Base-by-base conservation (phyloP, 768 basidiomycete genomes). In the Fomitopsis pulvina region DNA sequence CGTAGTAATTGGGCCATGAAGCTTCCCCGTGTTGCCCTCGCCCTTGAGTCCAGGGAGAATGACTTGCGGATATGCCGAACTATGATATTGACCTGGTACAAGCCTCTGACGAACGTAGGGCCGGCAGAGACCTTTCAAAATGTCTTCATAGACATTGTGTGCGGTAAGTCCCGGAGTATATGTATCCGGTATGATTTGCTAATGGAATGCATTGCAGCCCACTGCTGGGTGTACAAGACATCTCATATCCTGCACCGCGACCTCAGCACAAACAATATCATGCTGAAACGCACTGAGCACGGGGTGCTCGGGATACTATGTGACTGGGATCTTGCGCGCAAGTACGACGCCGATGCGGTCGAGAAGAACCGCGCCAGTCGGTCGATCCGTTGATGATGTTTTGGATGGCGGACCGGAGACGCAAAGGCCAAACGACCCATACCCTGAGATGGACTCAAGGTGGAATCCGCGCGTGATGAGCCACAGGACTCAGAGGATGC, bases 221-320 rank as follows among this genome's bases (percentile, higher is more conserved):
- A 51, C 40, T 32, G 27, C 34, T 51, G 50, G 43, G 50, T 38
- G 8, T 46, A 26, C 22, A 22, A 14, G 45, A 38, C 32, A 18
- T 24, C 41, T 9, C 14, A 21, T 8, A 28, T 51, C 16, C 45
- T 51, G 6, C 50, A 51, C 25, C 45, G 29, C 10, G 45, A 51
- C 40, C 26, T 51, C 18, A 45, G 50, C 34, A 4, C 26, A 18
- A 29, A 29, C 29, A 51, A 47, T 26, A 39, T 51, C 45, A 51
- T 47, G 50, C 26, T 51, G 18, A 20, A 22, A 16, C 22, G n/a
- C 5, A 29, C n/a, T 5, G 25, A 24, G 14, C 12, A 21, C 14
- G 7, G 25, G 14, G 45, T 47, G 9, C 11, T 32, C 7, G 50
- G 50, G 16, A 29, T 51, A 8, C 14, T 51, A 21, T 46, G 44